Conservation (phyloP, 768 basidiomycete genomes). For the Pleurotus tuoliensis region DNA sequence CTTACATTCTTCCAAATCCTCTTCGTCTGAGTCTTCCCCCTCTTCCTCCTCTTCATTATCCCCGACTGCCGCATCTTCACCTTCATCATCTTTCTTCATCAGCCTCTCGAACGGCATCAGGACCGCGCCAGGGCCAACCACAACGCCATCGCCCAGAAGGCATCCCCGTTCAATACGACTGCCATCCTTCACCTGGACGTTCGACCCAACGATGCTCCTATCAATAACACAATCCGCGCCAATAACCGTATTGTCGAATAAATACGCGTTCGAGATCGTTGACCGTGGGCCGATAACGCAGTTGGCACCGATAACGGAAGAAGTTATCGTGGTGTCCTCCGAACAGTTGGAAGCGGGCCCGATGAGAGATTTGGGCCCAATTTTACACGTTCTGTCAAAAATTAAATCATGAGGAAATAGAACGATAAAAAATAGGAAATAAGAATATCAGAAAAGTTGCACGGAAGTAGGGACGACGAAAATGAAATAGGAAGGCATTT, state of each 20-base stretch:
- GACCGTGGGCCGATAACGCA: slow-evolving; percentile 72
- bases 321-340: slow-evolving; percentile 60
- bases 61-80: slow-evolving; percentile 33
- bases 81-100: slow-evolving; percentile 46
- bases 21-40: slow-evolving; percentile 57
- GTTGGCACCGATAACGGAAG: slow-evolving; percentile 76
- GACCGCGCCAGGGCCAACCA: slow-evolving; percentile 67
- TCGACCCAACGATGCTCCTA: slow-evolving; percentile 77
- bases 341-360: slow-evolving; percentile 71
- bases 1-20: slow-evolving; percentile 66
- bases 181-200: slow-evolving; percentile 66
- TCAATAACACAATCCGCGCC: slow-evolving; percentile 70
- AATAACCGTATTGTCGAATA: slow-evolving; percentile 76
- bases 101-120: slow-evolving; percentile 71
- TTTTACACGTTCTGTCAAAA: slow-evolving; percentile 63
- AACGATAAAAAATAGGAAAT: not conserved
- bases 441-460: too few species aligned
- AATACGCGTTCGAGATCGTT: slow-evolving; percentile 69
- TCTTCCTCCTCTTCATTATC: slow-evolving; percentile 30
- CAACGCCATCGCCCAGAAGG: slow-evolving; percentile 78
- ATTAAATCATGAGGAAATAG: not conserved
- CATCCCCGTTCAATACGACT: slow-evolving; percentile 70
- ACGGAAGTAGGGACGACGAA: too few species aligned
- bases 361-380: slow-evolving; percentile 80
- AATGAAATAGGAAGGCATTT: too few species aligned